Conservation (phyloP, 1,284 basidiomycete genomes). For the Waitea zeae region DNA sequence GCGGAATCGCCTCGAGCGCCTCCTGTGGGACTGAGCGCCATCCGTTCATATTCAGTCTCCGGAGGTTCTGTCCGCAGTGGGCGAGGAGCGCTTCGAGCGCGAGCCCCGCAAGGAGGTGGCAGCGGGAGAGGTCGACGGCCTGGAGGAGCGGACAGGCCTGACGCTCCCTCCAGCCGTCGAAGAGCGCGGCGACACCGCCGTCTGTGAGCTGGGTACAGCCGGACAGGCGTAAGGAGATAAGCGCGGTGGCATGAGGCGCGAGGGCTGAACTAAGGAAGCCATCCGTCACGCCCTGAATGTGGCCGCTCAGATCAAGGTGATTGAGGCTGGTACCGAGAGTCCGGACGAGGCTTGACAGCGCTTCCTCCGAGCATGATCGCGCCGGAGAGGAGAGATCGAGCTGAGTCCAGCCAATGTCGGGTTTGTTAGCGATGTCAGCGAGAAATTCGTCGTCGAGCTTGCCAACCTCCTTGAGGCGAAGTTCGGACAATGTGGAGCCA, state of each 20-base stretch:
- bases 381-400: constrained; percentile 31
- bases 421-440: too few relatives aligned
- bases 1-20: constrained; percentile 32
- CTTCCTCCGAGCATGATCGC: constrained; percentile 24
- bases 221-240: constrained; percentile 42
- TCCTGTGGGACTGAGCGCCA: constrained; percentile 49
- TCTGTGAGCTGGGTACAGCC: constrained; percentile 51
- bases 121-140: constrained; percentile 43
- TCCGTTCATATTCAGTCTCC: constrained; percentile 58
- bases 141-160: constrained; percentile 27
- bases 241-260: constrained; percentile 25
- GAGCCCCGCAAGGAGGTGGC: constrained; percentile 33
- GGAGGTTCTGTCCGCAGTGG: constrained; percentile 54
- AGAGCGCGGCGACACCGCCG: constrained; percentile 50
- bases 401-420: constrained; percentile 29
- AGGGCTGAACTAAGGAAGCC: constrained; percentile 45
- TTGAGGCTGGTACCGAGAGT: constrained; percentile 19
- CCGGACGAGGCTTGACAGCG: constrained; percentile 30
- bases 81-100: constrained; percentile 49
- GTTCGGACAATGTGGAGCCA: constrained; percentile 40
- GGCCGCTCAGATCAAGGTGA: constrained; percentile 48
- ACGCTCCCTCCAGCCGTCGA: constrained; percentile 22
- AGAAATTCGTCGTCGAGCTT: constrained; percentile 53
- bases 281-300: constrained; percentile 39
- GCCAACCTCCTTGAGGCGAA: constrained; percentile 72